Conservation (phyloP, 345 rosid genomes). For the Sonneratia caseolaris region DNA sequence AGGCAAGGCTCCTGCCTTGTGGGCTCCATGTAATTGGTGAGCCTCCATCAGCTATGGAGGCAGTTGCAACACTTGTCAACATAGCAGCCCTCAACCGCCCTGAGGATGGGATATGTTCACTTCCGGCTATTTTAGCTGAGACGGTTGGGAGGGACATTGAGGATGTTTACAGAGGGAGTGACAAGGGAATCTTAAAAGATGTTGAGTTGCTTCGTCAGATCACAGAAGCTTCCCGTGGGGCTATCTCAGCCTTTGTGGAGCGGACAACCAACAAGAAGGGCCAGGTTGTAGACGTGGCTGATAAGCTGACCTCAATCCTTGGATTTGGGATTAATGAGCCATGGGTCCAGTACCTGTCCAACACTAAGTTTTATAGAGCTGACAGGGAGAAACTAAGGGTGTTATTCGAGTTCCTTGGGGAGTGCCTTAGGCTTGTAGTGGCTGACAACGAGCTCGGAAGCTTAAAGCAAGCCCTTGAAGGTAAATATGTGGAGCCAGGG, state of each 20-base stretch:
- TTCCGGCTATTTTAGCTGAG: slow-evolving; percentile 74
- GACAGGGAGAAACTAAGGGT: slow-evolving; percentile 75
- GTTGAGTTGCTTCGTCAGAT: slow-evolving; percentile 96
- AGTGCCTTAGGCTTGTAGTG: slow-evolving; percentile 78
- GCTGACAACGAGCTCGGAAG: slow-evolving; percentile 93
- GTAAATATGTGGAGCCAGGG: slow-evolving; percentile 91
- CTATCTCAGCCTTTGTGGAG: slow-evolving; percentile 69
- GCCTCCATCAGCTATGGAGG: slow-evolving; percentile 98
- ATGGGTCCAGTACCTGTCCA: slow-evolving; percentile 79
- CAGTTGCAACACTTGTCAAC: slow-evolving; percentile 88
- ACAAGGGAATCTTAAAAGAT: slow-evolving; percentile 80
- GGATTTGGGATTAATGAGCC: slow-evolving; percentile 98
- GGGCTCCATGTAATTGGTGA: slow-evolving; percentile 97
- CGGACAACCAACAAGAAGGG: slow-evolving; percentile 75
- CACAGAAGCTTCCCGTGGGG: slow-evolving; percentile 91
- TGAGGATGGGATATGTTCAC: slow-evolving; percentile 61
- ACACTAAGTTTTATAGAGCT: slow-evolving; percentile 81
- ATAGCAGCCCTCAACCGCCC: slow-evolving; percentile 92
- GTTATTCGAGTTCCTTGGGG: slow-evolving; percentile 71
- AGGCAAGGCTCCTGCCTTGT: slow-evolving; percentile 88
- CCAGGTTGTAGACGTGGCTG: slow-evolving; percentile 72
- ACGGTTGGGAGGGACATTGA: slow-evolving; percentile 76
- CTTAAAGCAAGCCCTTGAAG: slow-evolving; percentile 89
- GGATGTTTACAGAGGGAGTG: slow-evolving; percentile 75
- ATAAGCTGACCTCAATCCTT: slow-evolving; percentile 65